A percentile compares a stretch with the other conserved stretches of the same genome.
These are phyloP conservation scores for Cyanidium caldarium DNA, from an alignment of 23 red algal species.

Conservation along the genomic window DNA sequence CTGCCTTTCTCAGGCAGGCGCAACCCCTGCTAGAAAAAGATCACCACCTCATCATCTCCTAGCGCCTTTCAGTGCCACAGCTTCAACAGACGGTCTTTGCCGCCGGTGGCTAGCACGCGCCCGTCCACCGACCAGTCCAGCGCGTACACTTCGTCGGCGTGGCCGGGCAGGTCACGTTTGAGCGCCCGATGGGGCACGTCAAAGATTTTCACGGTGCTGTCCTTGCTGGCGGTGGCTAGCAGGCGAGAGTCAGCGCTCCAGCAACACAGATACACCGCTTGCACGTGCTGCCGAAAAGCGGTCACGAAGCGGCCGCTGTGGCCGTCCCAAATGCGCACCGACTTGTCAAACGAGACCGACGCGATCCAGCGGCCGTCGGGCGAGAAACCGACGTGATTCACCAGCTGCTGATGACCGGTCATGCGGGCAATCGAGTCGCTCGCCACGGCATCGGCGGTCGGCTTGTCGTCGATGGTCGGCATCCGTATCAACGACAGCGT, in stretches of 20 bases:
- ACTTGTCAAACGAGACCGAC: slow-evolving; percentile 81
- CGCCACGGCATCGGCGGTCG: not conserved
- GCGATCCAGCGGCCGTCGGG: slow-evolving; percentile 73
- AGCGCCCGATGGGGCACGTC: slow-evolving; percentile 23
- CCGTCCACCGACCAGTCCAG: slow-evolving; percentile 85
- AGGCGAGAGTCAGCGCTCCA: slow-evolving; percentile 75
- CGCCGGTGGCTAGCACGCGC: slow-evolving; percentile 31
- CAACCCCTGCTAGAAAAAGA: not conserved
- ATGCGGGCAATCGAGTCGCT: slow-evolving; percentile 25
- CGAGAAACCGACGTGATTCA: slow-evolving; percentile 79
- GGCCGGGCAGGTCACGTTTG: slow-evolving; percentile 76
- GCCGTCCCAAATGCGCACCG: slow-evolving; percentile 76
- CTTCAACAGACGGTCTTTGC: slow-evolving; percentile 85
- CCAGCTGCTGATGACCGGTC: slow-evolving; percentile 96
- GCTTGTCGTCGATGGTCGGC: slow-evolving; percentile 21
- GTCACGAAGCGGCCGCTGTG: slow-evolving; percentile 40
- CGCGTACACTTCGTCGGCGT: slow-evolving; percentile 92
- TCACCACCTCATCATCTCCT: not conserved
- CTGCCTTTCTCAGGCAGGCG: too few relatives aligned
- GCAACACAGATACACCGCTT: slow-evolving; percentile 64
- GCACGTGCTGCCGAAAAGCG: slow-evolving; percentile 74
- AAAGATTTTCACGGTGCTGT: slow-evolving; percentile 92
- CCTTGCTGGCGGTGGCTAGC: slow-evolving; percentile 50
- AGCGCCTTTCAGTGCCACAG: slow-evolving; percentile 78
- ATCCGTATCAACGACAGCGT: slow-evolving; percentile 51